These are phyloP conservation scores for Nicotiana otophora DNA, from an alignment of 257 asterid species.

Conservation along the genomic window DNA sequence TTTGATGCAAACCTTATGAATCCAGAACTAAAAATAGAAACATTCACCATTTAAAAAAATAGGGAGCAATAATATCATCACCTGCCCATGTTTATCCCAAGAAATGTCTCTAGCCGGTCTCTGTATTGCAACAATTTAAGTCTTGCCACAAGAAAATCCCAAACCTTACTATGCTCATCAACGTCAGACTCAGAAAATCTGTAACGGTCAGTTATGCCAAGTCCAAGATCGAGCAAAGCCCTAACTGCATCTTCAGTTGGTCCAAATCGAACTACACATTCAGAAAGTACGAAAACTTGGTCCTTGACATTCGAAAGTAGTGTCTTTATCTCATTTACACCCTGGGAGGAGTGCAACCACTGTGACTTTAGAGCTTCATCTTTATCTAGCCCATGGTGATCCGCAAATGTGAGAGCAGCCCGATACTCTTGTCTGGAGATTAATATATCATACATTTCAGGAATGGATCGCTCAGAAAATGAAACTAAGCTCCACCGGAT, in stretches of 20 bases:
- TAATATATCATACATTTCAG: slow-evolving; percentile 66
- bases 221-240: slow-evolving; percentile 67
- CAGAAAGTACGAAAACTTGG: slow-evolving; percentile 58
- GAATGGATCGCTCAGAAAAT: slow-evolving; percentile 57
- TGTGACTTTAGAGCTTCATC: slow-evolving; percentile 83
- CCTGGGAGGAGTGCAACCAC: slow-evolving; percentile 80
- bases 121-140: slow-evolving; percentile 67
- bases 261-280: slow-evolving; percentile 73
- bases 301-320: slow-evolving; percentile 64
- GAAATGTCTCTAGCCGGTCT: slow-evolving; percentile 91
- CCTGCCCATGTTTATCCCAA: slow-evolving; percentile 99
- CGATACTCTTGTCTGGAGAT: slow-evolving; percentile 57
- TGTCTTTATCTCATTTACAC: slow-evolving; percentile 61
- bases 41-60: neutral
- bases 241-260: slow-evolving; percentile 77
- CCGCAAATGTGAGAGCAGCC: slow-evolving; percentile 76
- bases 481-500: slow-evolving; percentile 71
- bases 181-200: slow-evolving; percentile 56
- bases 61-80: slow-evolving; percentile 23
- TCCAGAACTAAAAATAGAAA: neutral
- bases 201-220: slow-evolving; percentile 56
- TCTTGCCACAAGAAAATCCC: slow-evolving; percentile 79
- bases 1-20: neutral
- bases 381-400: slow-evolving; percentile 73
- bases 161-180: slow-evolving; percentile 42